A percentile compares a stretch with the other conserved stretches of the same genome.
Evolutionary conservation across 495 filamentous ascomycete species (phyloP).

Genomic region (Friedmanniomyces simplex): DNA sequence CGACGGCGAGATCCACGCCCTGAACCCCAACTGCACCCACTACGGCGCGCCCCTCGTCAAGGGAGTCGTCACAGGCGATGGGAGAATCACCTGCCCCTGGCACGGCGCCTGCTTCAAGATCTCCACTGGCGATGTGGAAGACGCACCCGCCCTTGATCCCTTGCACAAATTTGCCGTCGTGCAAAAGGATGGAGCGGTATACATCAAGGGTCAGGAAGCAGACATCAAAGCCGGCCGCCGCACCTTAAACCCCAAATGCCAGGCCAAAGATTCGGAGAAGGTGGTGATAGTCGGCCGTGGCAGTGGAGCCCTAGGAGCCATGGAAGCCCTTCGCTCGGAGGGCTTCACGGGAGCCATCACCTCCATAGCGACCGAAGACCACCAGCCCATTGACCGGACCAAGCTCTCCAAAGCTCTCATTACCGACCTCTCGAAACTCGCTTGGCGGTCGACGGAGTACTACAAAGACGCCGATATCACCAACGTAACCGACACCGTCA

Average conservation of each 20-base stretch:
- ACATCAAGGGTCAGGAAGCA: constrained; percentile 68
- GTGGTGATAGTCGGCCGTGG: constrained; percentile 81
- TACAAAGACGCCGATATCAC: constrained; percentile 67
- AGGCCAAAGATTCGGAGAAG: constrained; percentile 51
- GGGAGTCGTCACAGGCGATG: constrained; percentile 72
- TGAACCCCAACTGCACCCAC: constrained; percentile 86
- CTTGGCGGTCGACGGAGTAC: constrained; percentile 63
- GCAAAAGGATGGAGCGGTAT: constrained; percentile 71
- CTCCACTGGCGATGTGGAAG: constrained; percentile 83
- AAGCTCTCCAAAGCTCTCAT: constrained; percentile 94
- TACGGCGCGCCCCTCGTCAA: constrained; percentile 81
- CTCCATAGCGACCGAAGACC: constrained; percentile 72
- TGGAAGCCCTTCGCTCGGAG: constrained; percentile 70
- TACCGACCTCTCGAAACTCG: constrained; percentile 66
- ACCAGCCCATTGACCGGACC: constrained; percentile 80
- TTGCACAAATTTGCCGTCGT: constrained; percentile 68
- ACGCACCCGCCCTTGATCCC: constrained; percentile 79
- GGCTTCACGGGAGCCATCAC: constrained; percentile 76
- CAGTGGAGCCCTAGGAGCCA: constrained; percentile 64
- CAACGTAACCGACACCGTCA: constrained; percentile 63
- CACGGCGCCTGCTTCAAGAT: constrained; percentile 93
- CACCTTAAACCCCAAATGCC: constrained; percentile 62
- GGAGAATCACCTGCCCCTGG: constrained; percentile 86
- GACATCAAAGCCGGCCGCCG: constrained; percentile 69
- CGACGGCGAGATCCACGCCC: constrained; percentile 60